These are phyloP conservation scores for Isoetes taiwanensis DNA, from an alignment of 75 land plant species.

Conservation along the genomic window DNA sequence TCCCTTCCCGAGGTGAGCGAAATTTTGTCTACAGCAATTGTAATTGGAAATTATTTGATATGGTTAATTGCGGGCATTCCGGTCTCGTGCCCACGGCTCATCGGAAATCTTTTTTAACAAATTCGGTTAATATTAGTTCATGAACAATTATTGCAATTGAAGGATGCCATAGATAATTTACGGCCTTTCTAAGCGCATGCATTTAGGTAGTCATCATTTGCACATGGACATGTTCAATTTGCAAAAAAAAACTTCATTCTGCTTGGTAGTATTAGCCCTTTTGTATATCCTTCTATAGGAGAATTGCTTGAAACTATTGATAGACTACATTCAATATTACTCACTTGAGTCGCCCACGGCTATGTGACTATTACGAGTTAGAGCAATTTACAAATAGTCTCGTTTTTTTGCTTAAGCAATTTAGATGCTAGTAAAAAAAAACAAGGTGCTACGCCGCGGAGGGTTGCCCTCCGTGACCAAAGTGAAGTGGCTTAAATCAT, in stretches of 20 bases:
- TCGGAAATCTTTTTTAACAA: conserved; percentile 34
- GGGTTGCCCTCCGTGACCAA: too few species aligned
- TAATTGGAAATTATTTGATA: background rate
- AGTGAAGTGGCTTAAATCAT: too few species aligned
- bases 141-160: conserved; percentile 10
- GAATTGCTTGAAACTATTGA: conserved; percentile 23
- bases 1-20: too few species aligned
- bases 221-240: conserved; percentile 22
- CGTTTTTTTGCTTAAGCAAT: too few species aligned
- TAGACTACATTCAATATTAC: conserved; percentile 21
- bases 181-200: conserved; percentile 39
- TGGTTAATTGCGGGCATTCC: conserved; percentile 27
- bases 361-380: too few species aligned
- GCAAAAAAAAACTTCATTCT: conserved; percentile 30
- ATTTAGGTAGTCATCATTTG: conserved; percentile 14
- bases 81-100: conserved; percentile 32
- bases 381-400: too few species aligned
- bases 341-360: conserved; percentile 26
- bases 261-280: conserved; percentile 31
- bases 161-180: conserved; percentile 25
- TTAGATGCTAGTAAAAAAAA: too few species aligned
- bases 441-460: too few species aligned
- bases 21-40: too few species aligned
- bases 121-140: conserved; percentile 30
- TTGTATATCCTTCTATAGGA: conserved; percentile 27